A percentile compares a stretch with the other conserved stretches of the same genome.
Evolutionary conservation across 129 eudicot species (phyloP).

Genomic region (Lactuca saligna): DNA sequence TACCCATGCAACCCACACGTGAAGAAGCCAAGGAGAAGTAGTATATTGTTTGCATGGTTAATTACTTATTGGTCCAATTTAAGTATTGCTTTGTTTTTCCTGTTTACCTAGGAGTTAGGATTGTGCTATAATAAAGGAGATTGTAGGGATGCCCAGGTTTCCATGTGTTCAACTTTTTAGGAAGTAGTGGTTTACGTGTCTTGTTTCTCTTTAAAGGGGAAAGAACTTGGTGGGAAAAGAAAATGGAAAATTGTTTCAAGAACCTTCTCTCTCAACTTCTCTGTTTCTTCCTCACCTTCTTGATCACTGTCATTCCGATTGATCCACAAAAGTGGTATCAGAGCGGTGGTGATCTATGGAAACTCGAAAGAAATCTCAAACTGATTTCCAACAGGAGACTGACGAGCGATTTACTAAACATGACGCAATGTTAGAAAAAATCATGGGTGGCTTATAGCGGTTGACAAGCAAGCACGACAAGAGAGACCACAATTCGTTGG

Average conservation of each 20-base stretch:
- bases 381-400: constrained; percentile 3
- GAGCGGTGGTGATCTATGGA: constrained; percentile 12
- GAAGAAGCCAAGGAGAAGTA: too few species aligned
- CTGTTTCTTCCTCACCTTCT: background rate
- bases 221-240: too few species aligned
- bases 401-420: constrained; percentile 2
- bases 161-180: too few species aligned
- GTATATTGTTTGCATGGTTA: too few species aligned
- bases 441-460: background rate
- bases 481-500: too few species aligned
- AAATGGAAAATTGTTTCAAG: background rate
- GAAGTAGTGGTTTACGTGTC: too few species aligned
- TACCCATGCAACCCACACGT: too few species aligned
- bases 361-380: constrained; percentile 1
- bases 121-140: too few species aligned
- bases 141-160: too few species aligned
- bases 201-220: background rate
- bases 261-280: background rate
- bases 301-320: background rate
- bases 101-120: too few species aligned
- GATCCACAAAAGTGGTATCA: background rate
- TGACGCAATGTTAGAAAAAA: background rate
- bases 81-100: too few species aligned
- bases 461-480: background rate
- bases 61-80: too few species aligned